Evolutionary conservation across 1,284 basidiomycete species (phyloP), one percentile per base, ranked within the genome.

Genomic region (Filobasidium uniguttulatum): DNA sequence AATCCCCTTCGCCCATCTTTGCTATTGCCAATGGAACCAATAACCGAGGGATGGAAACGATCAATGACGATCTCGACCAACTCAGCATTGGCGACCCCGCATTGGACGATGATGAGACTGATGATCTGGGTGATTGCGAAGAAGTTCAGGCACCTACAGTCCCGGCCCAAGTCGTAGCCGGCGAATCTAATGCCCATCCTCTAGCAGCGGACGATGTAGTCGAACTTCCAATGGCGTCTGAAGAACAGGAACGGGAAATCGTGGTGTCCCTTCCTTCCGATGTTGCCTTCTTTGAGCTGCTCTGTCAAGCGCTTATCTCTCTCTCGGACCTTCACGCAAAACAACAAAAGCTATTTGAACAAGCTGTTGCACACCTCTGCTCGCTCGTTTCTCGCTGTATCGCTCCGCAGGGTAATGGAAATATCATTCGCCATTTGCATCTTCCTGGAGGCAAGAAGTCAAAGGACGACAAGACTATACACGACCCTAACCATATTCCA

Each of bases 221-320:
- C n/a, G 50, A 49, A 20, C 31, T 55, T 9, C 47, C 46, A 22
- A 44, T 28, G 10, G 10, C 8, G 19, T 17, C 8, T 12, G 23
- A 41, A 5, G 43, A 19, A 20, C 29, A 40, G 9, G 36, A 48
- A 40, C 45, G 62, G 23, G 83, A 88, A 61, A 67, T 89, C 17
- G 74, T 89, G 52, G 83, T 94, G 40, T 84, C 86, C 2, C 77
- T 96, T 9, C 74, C 76, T 17, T 81, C 86, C 29, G 88, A 94
- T 61, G 75, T 78, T 28, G 78, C 76, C 1, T 96, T 97, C 71
- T 85, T 91, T 65, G 76, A 80, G 35, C 75, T 86, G 7, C 76
- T 93, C 36, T 79, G 77, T 0, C 76, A 77, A 0, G 81, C 85
- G 3, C 73, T 94, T 20, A 74, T 78, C 41, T 75, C 79, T 0